These are phyloP conservation scores for Coleophoma cylindrospora DNA, from an alignment of 2,329 filamentous ascomycete species.

Conservation along the genomic window DNA sequence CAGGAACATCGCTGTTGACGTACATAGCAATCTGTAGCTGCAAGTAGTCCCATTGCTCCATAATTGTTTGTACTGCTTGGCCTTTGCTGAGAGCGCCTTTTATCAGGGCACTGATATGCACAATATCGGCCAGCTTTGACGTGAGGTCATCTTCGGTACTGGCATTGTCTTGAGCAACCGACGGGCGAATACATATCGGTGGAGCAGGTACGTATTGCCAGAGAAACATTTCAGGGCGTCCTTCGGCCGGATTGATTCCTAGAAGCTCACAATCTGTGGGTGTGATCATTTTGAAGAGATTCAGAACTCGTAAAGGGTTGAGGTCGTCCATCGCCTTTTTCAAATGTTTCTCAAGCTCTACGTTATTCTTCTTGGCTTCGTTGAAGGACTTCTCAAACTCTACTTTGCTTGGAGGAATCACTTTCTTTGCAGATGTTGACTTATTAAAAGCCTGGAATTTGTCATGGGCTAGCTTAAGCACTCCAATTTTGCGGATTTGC, in stretches of 20 bases:
- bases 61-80: conserved; percentile 79
- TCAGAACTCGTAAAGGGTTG: conserved; percentile 82
- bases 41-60: conserved; percentile 98
- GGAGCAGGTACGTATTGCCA: conserved; percentile 96
- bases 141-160: conserved; percentile 97
- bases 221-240: conserved; percentile 91
- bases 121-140: conserved; percentile 93
- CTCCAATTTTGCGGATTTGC: conserved; percentile 83
- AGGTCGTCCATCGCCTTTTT: conserved; percentile 93
- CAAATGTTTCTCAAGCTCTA: conserved; percentile 84
- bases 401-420: conserved; percentile 74
- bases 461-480: conserved; percentile 93
- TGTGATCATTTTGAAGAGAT: conserved; percentile 85
- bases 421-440: conserved; percentile 81
- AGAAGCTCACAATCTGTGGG: conserved; percentile 85
- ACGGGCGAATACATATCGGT: conserved; percentile 89
- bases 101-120: conserved; percentile 86
- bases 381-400: conserved; percentile 83
- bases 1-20: conserved; percentile 93
- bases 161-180: conserved; percentile 85
- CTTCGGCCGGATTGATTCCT: conserved; percentile 80
- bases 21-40: conserved; percentile 96
- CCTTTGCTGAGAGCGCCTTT: conserved; percentile 78
- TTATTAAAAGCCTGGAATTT: conserved; percentile 86
- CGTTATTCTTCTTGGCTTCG: conserved; percentile 70